phyloP scores from a whole-genome alignment of 2,329 filamentous ascomycete genomes.

The Myriangium duriaei region DNA sequence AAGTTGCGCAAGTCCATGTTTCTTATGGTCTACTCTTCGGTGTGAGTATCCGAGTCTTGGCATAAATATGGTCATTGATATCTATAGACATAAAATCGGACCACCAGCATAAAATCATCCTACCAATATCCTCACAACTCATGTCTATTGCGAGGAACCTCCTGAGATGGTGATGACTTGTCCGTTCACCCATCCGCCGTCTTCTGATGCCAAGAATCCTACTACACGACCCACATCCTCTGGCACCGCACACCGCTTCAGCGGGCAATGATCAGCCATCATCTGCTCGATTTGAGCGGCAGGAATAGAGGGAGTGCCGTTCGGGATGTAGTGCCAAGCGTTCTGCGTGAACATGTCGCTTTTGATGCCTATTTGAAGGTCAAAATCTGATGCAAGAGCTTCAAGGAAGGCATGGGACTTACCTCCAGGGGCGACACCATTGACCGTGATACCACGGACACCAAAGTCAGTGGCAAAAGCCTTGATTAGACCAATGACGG shows the following conservation, averaged over 20 bases:
- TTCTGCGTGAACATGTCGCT: slow-evolving; percentile 54
- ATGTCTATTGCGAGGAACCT: slow-evolving; percentile 26
- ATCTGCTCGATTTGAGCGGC: slow-evolving; percentile 37
- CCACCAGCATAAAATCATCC: too few relatives aligned
- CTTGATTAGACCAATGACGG: slow-evolving; percentile 60
- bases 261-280: slow-evolving; percentile 38
- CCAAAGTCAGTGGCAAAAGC: slow-evolving; percentile 61
- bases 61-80: too few relatives aligned
- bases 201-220: slow-evolving; percentile 26
- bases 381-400: too few relatives aligned
- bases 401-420: too few relatives aligned
- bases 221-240: slow-evolving; percentile 31
- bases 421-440: slow-evolving; percentile 54
- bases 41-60: too few relatives aligned
- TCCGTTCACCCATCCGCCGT: slow-evolving; percentile 30
- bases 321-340: slow-evolving; percentile 39
- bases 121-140: background rate
- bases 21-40: too few relatives aligned
- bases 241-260: slow-evolving; percentile 36
- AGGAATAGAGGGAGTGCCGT: slow-evolving; percentile 35
- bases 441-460: slow-evolving; percentile 54
- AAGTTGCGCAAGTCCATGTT: too few relatives aligned
- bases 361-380: too few relatives aligned
- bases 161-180: slow-evolving; percentile 33
- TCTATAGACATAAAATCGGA: too few relatives aligned